Evolutionary conservation across 2,329 filamentous ascomycete species (phyloP).

Genomic region (Xylaria sp.): DNA sequence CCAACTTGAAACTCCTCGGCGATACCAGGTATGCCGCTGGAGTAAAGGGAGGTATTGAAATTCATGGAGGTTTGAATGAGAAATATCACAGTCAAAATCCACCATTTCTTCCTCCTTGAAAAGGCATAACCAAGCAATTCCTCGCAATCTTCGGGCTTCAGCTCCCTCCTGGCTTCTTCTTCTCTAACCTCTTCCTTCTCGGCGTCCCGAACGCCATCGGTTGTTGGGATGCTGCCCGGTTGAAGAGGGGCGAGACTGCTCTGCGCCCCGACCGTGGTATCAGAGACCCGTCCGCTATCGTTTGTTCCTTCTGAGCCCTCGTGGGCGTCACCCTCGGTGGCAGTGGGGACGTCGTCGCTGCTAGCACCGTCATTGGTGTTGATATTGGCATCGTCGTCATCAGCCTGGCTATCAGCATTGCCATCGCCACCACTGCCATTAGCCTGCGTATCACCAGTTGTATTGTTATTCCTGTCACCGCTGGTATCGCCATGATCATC

Average conservation of each 20-base stretch:
- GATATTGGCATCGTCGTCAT: not conserved
- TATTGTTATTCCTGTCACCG: not conserved
- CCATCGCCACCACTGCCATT: not conserved
- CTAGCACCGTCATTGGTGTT: not conserved
- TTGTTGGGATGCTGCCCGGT: constrained; percentile 19
- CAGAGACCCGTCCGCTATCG: constrained; percentile 10
- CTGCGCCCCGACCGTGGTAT: constrained; percentile 19
- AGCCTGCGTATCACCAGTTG: not conserved
- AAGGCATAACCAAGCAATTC: constrained; percentile 60
- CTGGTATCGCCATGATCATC: not conserved
- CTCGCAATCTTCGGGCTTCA: constrained; percentile 50
- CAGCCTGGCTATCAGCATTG: not conserved
- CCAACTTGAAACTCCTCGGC: constrained; percentile 63
- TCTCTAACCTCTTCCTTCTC: constrained; percentile 22
- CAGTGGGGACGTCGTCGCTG: too few relatives aligned
- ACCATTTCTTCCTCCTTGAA: constrained; percentile 62
- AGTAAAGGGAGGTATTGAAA: constrained; percentile 71
- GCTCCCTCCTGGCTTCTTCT: constrained; percentile 26
- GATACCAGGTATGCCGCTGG: constrained; percentile 62
- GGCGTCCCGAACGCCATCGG: constrained; percentile 16
- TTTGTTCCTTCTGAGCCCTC: not conserved
- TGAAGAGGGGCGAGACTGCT: constrained; percentile 12
- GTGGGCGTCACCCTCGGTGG: not conserved
- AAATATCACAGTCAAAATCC: constrained; percentile 67
- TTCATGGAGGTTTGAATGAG: constrained; percentile 72